Evolutionary conservation across 2,329 filamentous ascomycete genomes (phyloP), one percentile per base, ranked within the genome.

Genomic region (Talaromyces sp.): DNA sequence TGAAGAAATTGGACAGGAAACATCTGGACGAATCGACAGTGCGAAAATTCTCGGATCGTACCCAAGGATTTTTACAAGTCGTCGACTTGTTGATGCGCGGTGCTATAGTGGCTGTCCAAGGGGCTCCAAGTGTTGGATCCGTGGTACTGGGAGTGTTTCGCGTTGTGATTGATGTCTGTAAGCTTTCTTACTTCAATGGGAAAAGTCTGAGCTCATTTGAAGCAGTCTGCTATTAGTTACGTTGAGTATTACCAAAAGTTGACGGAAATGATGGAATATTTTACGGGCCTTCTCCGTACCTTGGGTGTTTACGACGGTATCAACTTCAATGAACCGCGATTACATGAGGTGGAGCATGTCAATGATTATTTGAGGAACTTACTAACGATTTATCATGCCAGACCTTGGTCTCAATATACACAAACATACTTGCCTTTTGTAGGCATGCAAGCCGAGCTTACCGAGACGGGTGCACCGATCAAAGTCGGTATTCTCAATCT

Each of bases 211-310:
- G 25, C 42, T 62, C 9, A 62, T 18, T 8, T n/a, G 18, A 1
- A 31, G 37, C 35, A 64, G 63, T 48, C 56, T 5, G 63, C 63
- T 18, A 52, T 64, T 23, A 65, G 50, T 18, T 63, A 63, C 11
- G 23, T 63, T 3, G 58, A 60, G 39, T 65, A 65, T 39, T 65
- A 63, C 25, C 61, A 63, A 12, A 65, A 63, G 39, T 35, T 65
- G 42, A 54, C 52, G 11, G 21, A 61, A 18, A 65, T 65, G 64
- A 46, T 65, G 37, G 64, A 65, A 28, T 35, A 59, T 9, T 35
- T 65, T 16, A 52, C 28, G 14, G 48, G 28, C 8, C 18, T 50
- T n/a, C 31, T 59, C 2, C 31, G 23, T 35, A 33, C 37, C 3
- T 16, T 62, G 9, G 16, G 33, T 62, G 18, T 58, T 48, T 56